A percentile compares a stretch with the other conserved stretches of the same genome.
phyloP scores from a whole-genome alignment of 345 rosid genomes.

The Gossypium longicalyx region DNA sequence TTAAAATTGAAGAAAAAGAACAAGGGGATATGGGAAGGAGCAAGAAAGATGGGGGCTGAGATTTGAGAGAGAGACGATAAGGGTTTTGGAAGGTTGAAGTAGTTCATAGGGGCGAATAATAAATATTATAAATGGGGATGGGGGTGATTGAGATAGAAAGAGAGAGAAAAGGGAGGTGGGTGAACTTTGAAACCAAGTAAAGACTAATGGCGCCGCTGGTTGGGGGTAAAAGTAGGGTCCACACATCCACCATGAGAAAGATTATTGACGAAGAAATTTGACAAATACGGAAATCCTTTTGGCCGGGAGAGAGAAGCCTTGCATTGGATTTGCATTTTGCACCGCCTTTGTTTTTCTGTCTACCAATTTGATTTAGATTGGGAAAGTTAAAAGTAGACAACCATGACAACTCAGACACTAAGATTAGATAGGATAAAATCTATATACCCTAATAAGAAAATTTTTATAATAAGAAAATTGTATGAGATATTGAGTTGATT shows the following conservation, averaged over 20 bases:
- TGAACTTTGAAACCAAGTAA: constrained; percentile 55
- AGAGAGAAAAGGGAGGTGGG: constrained; percentile 1
- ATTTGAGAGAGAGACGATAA: neutral
- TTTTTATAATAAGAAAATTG: too few species aligned
- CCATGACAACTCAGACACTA: neutral
- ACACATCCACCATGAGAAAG: constrained; percentile 6
- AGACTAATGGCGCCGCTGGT: constrained; percentile 51
- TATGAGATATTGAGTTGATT: too few species aligned
- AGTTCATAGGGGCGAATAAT: neutral
- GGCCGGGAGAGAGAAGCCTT: neutral
- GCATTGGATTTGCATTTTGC: neutral
- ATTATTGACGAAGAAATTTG: neutral
- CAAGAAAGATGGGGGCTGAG: neutral
- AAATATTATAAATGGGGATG: neutral
- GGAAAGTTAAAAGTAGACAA: neutral
- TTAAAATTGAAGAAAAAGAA: neutral
- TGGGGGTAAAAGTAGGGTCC: constrained; percentile 33
- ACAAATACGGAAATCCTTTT: neutral
- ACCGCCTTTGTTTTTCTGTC: neutral
- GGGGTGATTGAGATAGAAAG: neutral
- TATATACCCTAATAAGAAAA: neutral
- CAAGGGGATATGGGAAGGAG: neutral
- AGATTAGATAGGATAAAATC: neutral
- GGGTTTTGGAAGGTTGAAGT: neutral
- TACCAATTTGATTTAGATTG: neutral